Conservation (phyloP, 352 stramenopile species). For the Pythium oligandrum region DNA sequence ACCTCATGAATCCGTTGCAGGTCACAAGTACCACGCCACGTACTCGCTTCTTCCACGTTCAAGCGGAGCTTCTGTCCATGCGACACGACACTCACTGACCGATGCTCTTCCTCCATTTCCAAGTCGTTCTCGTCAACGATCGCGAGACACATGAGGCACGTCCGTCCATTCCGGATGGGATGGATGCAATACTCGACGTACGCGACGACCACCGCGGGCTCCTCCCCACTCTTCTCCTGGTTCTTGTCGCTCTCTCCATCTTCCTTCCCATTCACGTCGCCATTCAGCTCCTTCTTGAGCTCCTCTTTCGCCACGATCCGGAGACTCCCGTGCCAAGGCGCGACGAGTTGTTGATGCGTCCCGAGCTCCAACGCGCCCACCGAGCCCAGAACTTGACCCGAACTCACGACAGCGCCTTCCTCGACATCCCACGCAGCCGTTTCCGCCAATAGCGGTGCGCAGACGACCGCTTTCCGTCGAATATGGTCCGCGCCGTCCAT, state of each 20-base stretch:
- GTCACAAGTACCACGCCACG: constrained; percentile 56
- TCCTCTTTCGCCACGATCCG: constrained; percentile 20
- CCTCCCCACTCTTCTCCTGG: background rate
- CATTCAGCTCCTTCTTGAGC: constrained; percentile 11
- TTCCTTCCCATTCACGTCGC: constrained; percentile 9
- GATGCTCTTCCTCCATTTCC: constrained; percentile 43
- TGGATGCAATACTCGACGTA: constrained; percentile 81
- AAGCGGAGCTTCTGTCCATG: constrained; percentile 90
- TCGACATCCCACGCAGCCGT: constrained; percentile 41
- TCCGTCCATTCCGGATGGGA: constrained; percentile 62
- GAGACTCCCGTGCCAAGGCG: constrained; percentile 91
- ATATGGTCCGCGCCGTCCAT: constrained; percentile 43
- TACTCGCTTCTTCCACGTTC: constrained; percentile 96
- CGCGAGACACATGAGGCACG: constrained; percentile 77
- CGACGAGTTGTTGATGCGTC: constrained; percentile 41
- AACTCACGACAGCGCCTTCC: constrained; percentile 46
- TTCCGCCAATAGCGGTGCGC: constrained; percentile 24
- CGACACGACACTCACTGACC: constrained; percentile 73
- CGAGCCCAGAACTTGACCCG: constrained; percentile 49
- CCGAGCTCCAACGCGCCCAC: constrained; percentile 53
- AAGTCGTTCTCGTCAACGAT: constrained; percentile 66
- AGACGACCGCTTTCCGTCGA: constrained; percentile 45
- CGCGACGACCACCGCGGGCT: constrained; percentile 26
- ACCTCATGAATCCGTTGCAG: background rate
- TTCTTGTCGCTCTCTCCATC: constrained; percentile 9